These are phyloP conservation scores for Naganishia onofrii DNA, from an alignment of 768 basidiomycete genomes.

Conservation along the genomic window DNA sequence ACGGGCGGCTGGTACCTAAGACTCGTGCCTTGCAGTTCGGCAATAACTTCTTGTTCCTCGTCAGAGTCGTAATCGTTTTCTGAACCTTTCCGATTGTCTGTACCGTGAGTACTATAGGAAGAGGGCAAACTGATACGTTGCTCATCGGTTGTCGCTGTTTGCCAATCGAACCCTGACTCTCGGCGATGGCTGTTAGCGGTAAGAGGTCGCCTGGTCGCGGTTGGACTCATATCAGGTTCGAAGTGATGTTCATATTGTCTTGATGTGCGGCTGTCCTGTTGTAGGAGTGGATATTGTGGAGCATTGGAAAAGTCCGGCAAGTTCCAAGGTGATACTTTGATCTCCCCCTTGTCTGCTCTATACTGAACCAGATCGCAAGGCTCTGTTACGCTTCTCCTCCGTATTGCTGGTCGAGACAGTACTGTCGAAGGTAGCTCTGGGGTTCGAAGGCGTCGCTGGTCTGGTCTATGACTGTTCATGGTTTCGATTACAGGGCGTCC, in stretches of 20 bases:
- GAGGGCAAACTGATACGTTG: too few relatives aligned
- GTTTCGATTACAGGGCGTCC: neutral
- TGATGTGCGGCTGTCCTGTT: neutral
- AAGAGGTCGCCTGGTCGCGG: neutral
- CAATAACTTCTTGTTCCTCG: neutral
- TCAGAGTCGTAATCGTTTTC: neutral
- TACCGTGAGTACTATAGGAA: neutral
- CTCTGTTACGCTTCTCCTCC: slow-evolving; percentile 6
- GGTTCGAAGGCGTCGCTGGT: neutral
- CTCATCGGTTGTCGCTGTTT: too few relatives aligned
- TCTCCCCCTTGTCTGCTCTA: neutral
- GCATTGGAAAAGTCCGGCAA: neutral
- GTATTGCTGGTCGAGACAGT: neutral
- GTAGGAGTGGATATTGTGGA: neutral
- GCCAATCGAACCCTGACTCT: too few relatives aligned
- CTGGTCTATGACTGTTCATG: neutral
- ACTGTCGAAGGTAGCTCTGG: neutral
- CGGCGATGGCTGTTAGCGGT: too few relatives aligned
- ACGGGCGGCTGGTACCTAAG: too few relatives aligned
- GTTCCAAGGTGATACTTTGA: neutral
- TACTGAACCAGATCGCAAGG: neutral
- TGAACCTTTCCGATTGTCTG: neutral
- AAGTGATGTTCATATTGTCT: neutral
- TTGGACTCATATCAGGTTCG: neutral
- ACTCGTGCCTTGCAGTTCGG: neutral